These are phyloP conservation scores for Penicillium manginii DNA, from an alignment of 495 filamentous ascomycete species.

Conservation along the genomic window DNA sequence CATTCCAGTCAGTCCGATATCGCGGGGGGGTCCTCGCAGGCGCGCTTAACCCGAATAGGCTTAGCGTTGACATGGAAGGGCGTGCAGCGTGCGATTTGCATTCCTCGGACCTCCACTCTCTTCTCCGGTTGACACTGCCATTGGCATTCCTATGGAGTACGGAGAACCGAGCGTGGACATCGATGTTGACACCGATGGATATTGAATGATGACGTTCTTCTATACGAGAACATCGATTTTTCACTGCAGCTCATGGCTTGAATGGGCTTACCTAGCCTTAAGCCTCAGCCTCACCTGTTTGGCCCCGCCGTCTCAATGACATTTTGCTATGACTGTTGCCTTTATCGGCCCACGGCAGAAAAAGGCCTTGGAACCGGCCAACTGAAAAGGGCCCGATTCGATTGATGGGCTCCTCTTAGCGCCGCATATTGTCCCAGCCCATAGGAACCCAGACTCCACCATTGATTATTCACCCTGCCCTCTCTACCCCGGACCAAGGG, in stretches of 20 bases:
- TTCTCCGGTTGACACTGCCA: slow-evolving; percentile 9
- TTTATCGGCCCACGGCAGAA: slow-evolving; percentile 22
- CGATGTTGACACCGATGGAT: not conserved
- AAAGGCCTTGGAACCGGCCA: slow-evolving; percentile 5
- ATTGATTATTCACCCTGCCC: slow-evolving; percentile 33
- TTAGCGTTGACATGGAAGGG: slow-evolving; percentile 45
- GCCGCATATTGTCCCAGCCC: slow-evolving; percentile 21
- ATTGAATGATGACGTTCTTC: slow-evolving; percentile 14
- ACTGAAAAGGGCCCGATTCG: slow-evolving; percentile 10
- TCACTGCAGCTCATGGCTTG: no score
- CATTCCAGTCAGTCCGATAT: slow-evolving; percentile 11
- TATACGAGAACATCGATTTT: slow-evolving; percentile 8
- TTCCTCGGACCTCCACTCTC: slow-evolving; percentile 7
- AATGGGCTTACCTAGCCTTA: not conserved
- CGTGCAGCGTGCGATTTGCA: slow-evolving; percentile 30
- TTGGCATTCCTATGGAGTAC: slow-evolving; percentile 4
- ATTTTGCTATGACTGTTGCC: slow-evolving; percentile 18
- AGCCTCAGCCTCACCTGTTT: not conserved
- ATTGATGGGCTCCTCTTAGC: slow-evolving; percentile 11
- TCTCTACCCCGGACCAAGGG: slow-evolving; percentile 44
- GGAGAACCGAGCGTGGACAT: not conserved
- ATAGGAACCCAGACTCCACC: slow-evolving; percentile 20
- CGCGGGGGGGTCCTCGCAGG: slow-evolving; percentile 8
- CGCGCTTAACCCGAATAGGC: slow-evolving; percentile 27
- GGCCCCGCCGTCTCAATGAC: slow-evolving; percentile 9